Base-by-base conservation (phyloP, 805 yeast species). In the Lachancea sp. region DNA sequence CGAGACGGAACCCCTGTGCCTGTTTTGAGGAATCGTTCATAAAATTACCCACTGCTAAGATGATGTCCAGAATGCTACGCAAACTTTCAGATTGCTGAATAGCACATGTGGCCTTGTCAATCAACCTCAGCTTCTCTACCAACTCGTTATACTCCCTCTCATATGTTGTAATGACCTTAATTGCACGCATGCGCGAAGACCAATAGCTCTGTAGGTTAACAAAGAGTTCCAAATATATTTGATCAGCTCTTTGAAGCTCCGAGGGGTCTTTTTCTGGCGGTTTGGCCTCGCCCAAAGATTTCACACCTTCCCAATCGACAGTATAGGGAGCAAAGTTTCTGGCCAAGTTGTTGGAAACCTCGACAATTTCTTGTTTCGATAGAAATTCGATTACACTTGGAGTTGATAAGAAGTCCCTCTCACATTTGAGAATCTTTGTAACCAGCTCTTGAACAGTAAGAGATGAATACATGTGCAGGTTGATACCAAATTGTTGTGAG, bases 1-100 rank as follows among this genome's bases (percentile, higher is more conserved):
- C 82, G 48, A 93, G 70, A 57, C 85, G 84, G 73, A 95, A 95
- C 2, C 99, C 99, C 52, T 78, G 75, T 1, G 97, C 98, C 62
- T 89, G 95, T 56, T 89, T 90, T 2, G 87, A 73, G n/a, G 79
- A 71, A 57, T 89, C 96, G 62, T 95, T 93, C 99, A 93, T 93
- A 62, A 82, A 91, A 63, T 93, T 93, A 48, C 99, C 99, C 41
- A 93, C 93, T 3, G 90, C 82, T 51, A 90, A 70, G 49, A 93
- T 91, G 38, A 93, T 79, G 46, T 86, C 89, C 57, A 95, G 75
- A 13, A 93, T 80, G 45, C 78, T 75, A 49, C 80, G 77, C 58
- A 95, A 72, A 42, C 79, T 78, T 15, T 75, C 76, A 1, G 96
- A 86, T 20, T 74, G 70, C 49, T 77, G 76, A 32, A 91, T 72